phyloP scores from a whole-genome alignment of 1,139 yeast genomes.

The Oligophagozyma castellii region DNA sequence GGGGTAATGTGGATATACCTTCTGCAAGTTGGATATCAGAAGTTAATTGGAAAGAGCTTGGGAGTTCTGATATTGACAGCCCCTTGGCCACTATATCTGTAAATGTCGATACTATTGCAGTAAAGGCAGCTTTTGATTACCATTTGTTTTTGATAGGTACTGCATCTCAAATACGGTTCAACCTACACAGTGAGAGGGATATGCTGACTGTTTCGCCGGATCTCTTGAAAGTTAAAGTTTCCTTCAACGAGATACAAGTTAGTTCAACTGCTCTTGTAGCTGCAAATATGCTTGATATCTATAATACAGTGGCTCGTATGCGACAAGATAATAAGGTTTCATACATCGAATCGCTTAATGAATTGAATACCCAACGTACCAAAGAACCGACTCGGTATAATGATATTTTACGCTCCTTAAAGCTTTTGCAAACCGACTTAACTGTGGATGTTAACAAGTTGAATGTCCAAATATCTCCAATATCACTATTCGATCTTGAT shows the following conservation, averaged over 20 bases:
- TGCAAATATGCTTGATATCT: constrained; percentile 66
- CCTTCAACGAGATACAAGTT: constrained; percentile 42
- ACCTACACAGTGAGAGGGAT: constrained; percentile 57
- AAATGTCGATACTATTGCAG: constrained; percentile 41
- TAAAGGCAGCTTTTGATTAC: constrained; percentile 64
- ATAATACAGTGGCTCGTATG: constrained; percentile 57
- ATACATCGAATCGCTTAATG: constrained; percentile 48
- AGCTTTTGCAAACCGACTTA: constrained; percentile 39
- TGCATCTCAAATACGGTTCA: constrained; percentile 36
- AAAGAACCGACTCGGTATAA: constrained; percentile 9
- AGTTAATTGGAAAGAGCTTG: constrained; percentile 46
- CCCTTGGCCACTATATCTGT: constrained; percentile 58
- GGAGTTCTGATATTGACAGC: constrained; percentile 24
- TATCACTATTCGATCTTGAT: constrained; percentile 59
- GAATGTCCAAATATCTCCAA: constrained; percentile 59
- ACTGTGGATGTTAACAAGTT: constrained; percentile 44
- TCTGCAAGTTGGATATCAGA: constrained; percentile 48
- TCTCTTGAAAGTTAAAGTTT: constrained; percentile 43
- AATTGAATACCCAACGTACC: constrained; percentile 16
- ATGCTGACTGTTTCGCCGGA: constrained; percentile 36
- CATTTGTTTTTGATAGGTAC: constrained; percentile 65
- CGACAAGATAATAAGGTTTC: constrained; percentile 59
- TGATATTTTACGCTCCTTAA: constrained; percentile 16
- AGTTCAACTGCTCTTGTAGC: constrained; percentile 77
- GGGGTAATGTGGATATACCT: constrained; percentile 46